phyloP scores from a whole-genome alignment of 441 rosid genomes.

The Erodium moschatum region DNA sequence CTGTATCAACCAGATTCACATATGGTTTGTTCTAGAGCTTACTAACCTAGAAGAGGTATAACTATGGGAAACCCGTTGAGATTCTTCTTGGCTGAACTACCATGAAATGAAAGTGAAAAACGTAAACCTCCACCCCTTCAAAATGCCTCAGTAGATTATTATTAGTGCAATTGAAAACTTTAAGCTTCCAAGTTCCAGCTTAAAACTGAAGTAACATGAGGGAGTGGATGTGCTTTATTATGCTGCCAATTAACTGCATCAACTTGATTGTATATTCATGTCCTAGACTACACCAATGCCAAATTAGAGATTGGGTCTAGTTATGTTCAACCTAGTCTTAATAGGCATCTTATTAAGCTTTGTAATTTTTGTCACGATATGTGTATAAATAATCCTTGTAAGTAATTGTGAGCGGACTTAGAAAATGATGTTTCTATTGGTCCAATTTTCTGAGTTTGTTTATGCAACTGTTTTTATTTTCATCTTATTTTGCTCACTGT shows the following conservation, averaged over 20 bases:
- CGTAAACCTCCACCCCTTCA: not conserved
- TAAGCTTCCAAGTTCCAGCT: not conserved
- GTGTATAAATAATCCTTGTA: no score
- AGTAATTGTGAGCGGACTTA: not conserved
- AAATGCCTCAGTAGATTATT: no score
- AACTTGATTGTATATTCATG: not conserved
- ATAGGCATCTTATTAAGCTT: not conserved
- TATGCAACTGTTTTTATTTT: conserved; percentile 4
- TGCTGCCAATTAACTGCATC: not conserved
- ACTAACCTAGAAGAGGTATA: not conserved
- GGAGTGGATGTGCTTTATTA: not conserved
- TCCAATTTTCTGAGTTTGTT: not conserved
- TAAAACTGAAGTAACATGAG: not conserved
- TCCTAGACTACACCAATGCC: not conserved
- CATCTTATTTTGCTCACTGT: conserved; percentile 14
- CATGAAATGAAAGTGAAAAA: not conserved
- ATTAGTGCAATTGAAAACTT: no score
- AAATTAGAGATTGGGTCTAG: not conserved
- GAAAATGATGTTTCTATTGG: not conserved
- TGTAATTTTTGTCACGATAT: no score
- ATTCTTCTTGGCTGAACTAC: not conserved
- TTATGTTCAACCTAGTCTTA: not conserved
- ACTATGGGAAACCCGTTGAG: not conserved
- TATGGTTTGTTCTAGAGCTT: not conserved
- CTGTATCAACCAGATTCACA: not conserved